A percentile compares a stretch with the other conserved stretches of the same genome.
phyloP scores from a whole-genome alignment of 2,329 filamentous ascomycete genomes.

The Monilinia polystroma region DNA sequence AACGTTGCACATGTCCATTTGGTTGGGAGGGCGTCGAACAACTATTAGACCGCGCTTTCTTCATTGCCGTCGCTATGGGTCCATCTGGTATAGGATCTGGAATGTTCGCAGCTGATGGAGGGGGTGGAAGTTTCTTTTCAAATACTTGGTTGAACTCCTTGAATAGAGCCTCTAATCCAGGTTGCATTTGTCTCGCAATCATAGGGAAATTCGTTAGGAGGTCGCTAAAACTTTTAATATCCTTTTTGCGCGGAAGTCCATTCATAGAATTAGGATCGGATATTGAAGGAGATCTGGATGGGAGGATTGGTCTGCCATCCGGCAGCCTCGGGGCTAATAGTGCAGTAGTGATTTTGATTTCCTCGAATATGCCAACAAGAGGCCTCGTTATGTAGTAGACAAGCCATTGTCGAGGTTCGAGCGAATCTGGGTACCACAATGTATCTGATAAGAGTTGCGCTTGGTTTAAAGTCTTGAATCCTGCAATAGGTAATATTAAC shows the following conservation, averaged over 20 bases:
- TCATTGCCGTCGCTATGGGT: conserved; percentile 55
- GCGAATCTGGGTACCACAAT: conserved; percentile 85
- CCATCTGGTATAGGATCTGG: conserved; percentile 59
- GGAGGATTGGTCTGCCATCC: conserved; percentile 34
- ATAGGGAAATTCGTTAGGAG: conserved; percentile 88
- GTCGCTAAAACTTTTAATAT: conserved; percentile 87
- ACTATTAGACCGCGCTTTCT: conserved; percentile 55
- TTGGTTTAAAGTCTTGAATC: conserved; percentile 89
- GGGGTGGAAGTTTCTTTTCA: conserved; percentile 78
- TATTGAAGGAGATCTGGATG: conserved; percentile 26
- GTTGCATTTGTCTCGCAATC: conserved; percentile 95
- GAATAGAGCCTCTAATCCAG: conserved; percentile 84
- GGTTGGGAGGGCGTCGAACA: conserved; percentile 36
- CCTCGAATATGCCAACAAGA: conserved; percentile 78
- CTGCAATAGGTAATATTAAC: conserved; percentile 48
- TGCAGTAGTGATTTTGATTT: conserved; percentile 69
- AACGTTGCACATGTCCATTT: conserved; percentile 42
- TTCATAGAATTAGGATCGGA: conserved; percentile 27
- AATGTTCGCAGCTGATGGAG: conserved; percentile 61
- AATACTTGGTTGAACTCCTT: conserved; percentile 84
- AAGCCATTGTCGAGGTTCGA: conserved; percentile 90
- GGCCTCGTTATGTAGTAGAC: conserved; percentile 94
- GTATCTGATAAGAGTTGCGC: conserved; percentile 81
- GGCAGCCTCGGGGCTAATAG: conserved; percentile 50
- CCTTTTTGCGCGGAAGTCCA: conserved; percentile 71